phyloP scores from a whole-genome alignment of 768 basidiomycete genomes.

The Lactarius evosmus region DNA sequence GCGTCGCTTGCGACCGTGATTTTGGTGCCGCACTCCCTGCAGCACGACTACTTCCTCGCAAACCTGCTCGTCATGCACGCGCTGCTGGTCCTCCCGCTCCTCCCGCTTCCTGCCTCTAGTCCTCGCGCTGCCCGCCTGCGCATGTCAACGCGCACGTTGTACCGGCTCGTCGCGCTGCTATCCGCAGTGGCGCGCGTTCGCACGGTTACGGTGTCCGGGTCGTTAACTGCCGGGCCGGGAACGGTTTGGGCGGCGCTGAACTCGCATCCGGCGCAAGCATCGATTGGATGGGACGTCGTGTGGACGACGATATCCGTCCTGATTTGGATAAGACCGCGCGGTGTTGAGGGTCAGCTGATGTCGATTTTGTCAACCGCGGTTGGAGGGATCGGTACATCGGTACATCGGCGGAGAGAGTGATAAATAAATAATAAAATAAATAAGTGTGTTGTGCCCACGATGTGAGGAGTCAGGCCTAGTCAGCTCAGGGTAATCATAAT shows the following conservation, averaged over 20 bases:
- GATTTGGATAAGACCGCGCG: constrained; percentile 34
- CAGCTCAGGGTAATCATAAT: too few species aligned
- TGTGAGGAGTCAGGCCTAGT: too few species aligned
- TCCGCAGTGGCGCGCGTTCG: constrained; percentile 39
- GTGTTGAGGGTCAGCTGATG: background rate
- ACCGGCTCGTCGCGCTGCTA: constrained; percentile 37
- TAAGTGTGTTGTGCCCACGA: background rate
- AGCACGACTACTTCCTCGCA: constrained; percentile 46
- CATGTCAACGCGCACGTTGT: constrained; percentile 36
- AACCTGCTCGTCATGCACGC: constrained; percentile 62
- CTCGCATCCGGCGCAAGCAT: constrained; percentile 58
- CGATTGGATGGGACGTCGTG: constrained; percentile 62
- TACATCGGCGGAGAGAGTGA: background rate
- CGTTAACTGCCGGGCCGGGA: constrained; percentile 30
- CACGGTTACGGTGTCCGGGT: constrained; percentile 30
- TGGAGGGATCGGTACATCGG: constrained; percentile 4
- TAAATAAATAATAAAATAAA: background rate
- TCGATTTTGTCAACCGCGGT: too few species aligned
- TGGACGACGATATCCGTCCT: constrained; percentile 50
- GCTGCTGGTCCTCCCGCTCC: constrained; percentile 51
- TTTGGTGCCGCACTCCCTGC: constrained; percentile 42
- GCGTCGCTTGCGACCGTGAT: constrained; percentile 46
- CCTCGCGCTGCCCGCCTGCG: constrained; percentile 26
- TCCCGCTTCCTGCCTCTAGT: constrained; percentile 30
- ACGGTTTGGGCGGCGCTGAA: constrained; percentile 41